Conservation (phyloP, 805 yeast species). For the Wickerhamomyces bisporus region DNA sequence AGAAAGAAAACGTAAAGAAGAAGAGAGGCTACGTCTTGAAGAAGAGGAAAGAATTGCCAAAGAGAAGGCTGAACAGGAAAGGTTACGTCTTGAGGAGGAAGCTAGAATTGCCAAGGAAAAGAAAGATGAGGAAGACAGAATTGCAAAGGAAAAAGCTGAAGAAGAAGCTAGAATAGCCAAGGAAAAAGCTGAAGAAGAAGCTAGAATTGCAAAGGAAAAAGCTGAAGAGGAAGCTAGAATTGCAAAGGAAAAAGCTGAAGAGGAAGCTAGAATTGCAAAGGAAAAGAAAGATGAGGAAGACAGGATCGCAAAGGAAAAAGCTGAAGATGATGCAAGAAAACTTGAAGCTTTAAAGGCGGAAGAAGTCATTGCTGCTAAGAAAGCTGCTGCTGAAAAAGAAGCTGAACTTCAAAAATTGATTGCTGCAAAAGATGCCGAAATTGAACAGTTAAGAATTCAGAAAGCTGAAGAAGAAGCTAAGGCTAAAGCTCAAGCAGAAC, state of each 20-base stretch:
- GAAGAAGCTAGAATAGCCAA: slow-evolving; percentile 6
- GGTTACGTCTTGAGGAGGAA: background rate
- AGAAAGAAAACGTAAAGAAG: slow-evolving; percentile 2
- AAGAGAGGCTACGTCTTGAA: slow-evolving; percentile 4
- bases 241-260: slow-evolving; percentile 11
- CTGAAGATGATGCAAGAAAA: slow-evolving; percentile 5
- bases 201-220: slow-evolving; percentile 6
- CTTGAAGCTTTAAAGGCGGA: background rate
- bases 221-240: slow-evolving; percentile 14
- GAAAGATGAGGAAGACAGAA: background rate
- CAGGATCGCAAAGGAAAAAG: slow-evolving; percentile 9
- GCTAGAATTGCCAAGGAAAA: slow-evolving; percentile 1
- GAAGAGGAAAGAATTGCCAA: slow-evolving; percentile 10
- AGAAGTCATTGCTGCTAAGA: slow-evolving; percentile 5
- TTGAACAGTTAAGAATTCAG: slow-evolving; percentile 1
- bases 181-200: slow-evolving; percentile 7
- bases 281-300: slow-evolving; percentile 12
- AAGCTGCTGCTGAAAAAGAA: slow-evolving; percentile 5
- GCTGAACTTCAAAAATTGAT: slow-evolving; percentile 7
- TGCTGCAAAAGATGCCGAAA: slow-evolving; percentile 5
- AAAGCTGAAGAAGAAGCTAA: slow-evolving; percentile 1
- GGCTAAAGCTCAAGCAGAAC: slow-evolving; percentile 6
- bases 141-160: slow-evolving; percentile 7
- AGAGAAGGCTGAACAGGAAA: slow-evolving; percentile 1
- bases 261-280: slow-evolving; percentile 13